These are phyloP conservation scores for Epithemia pelagica DNA, from an alignment of 108 stramenopile species.

Conservation along the genomic window DNA sequence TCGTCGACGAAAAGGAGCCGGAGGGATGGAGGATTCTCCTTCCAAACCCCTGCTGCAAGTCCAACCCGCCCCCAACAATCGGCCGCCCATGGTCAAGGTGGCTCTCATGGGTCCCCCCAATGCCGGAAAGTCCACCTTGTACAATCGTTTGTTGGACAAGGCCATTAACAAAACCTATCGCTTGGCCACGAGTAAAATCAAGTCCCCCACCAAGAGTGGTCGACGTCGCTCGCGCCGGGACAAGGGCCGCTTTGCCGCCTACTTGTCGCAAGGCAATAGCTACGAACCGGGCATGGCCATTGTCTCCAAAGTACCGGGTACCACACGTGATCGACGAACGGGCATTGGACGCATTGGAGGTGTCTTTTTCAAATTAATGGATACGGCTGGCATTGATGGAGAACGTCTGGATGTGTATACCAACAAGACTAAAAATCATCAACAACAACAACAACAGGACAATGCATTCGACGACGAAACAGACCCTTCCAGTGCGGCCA, in stretches of 20 bases:
- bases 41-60: too few species aligned
- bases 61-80: too few species aligned
- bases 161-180: constrained; percentile 53
- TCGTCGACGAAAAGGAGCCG: too few species aligned
- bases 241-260: background rate
- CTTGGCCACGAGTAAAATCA: constrained; percentile 44
- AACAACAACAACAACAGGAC: constrained; percentile 14
- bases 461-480: constrained; percentile 34
- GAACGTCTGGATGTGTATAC: constrained; percentile 52
- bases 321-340: constrained; percentile 84
- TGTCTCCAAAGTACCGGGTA: constrained; percentile 73
- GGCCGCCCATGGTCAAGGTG: constrained; percentile 27
- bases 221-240: background rate
- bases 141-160: constrained; percentile 81
- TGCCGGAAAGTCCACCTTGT: constrained; percentile 86
- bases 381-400: constrained; percentile 91
- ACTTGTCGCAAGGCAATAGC: background rate
- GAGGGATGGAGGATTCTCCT: too few species aligned
- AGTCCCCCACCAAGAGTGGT: constrained; percentile 1
- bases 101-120: constrained; percentile 86
- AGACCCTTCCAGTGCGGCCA: too few species aligned
- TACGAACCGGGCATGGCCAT: constrained; percentile 66
- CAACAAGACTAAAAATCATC: too few species aligned
- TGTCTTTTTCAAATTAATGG: constrained; percentile 67
- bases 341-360: constrained; percentile 79